phyloP scores from a whole-genome alignment of 345 rosid genomes.

The Eucalyptus virginea region DNA sequence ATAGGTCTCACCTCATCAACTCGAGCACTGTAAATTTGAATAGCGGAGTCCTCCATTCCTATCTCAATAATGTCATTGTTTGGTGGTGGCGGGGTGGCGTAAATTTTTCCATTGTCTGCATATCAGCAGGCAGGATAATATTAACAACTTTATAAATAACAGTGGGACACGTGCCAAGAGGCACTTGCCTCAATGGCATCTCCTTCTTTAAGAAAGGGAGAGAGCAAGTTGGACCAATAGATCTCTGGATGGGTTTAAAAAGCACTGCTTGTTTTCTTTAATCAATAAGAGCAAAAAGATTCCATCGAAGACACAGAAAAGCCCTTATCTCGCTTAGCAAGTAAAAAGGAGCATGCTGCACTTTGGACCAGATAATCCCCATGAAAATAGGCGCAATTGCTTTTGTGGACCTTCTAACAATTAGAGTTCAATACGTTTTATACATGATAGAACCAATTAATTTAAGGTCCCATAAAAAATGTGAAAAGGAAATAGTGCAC shows the following conservation, averaged over 20 bases:
- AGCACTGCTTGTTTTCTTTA: not conserved
- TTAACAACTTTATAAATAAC: not conserved
- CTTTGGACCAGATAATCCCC: fast-evolving
- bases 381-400: not conserved
- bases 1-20: too few species aligned
- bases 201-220: not conserved
- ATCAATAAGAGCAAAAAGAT: not conserved
- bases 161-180: too few species aligned
- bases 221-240: not conserved
- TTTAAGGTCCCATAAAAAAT: not conserved
- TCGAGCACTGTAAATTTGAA: too few species aligned
- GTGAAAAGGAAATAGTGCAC: not conserved
- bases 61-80: fast-evolving
- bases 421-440: not conserved
- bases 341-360: not conserved
- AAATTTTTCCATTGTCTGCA: fast-evolving
- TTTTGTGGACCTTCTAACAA: not conserved
- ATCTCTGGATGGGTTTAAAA: fast-evolving
- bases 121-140: fast-evolving
- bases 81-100: fast-evolving
- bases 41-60: too few species aligned
- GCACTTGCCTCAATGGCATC: not conserved
- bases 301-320: not conserved
- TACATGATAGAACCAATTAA: not conserved
- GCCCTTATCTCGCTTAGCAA: not conserved